These are phyloP conservation scores for Saccharomycopsis sp. DNA, from an alignment of 805 yeast genomes.

Conservation along the genomic window DNA sequence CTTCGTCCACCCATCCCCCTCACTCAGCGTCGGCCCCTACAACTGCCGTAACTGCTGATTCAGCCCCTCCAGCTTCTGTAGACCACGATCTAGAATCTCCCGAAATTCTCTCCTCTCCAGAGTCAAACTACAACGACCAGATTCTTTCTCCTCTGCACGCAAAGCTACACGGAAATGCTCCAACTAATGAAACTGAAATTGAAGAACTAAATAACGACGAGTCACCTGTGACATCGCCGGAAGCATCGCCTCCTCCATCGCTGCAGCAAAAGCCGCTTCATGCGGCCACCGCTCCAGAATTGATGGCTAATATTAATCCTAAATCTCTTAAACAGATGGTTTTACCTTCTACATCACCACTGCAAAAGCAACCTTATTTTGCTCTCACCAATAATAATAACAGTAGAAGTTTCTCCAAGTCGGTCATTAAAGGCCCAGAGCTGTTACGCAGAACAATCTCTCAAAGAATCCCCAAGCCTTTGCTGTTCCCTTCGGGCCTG, in stretches of 20 bases:
- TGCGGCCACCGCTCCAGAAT: neutral
- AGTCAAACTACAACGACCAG: neutral
- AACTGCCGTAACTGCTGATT: no score
- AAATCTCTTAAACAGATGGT: neutral
- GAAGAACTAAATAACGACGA: neutral
- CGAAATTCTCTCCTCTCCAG: neutral
- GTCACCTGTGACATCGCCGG: neutral
- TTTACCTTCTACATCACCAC: neutral
- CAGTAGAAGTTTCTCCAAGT: neutral
- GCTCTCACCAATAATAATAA: neutral
- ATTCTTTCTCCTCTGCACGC: neutral
- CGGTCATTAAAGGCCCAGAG: neutral
- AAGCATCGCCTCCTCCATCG: neutral
- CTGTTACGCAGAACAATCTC: neutral
- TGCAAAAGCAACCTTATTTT: neutral
- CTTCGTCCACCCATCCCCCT: no score
- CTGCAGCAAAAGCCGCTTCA: neutral
- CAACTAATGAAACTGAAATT: neutral
- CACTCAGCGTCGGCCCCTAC: no score
- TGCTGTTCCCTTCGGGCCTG: neutral
- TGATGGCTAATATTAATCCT: neutral
- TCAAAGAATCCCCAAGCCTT: neutral
- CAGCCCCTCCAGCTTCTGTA: no score
- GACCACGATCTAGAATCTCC: neutral
- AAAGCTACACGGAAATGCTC: no score